A percentile compares a stretch with the other conserved stretches of the same genome.
These are phyloP conservation scores for Tausonia pullulans DNA, from an alignment of 1,284 basidiomycete species.

Conservation along the genomic window DNA sequence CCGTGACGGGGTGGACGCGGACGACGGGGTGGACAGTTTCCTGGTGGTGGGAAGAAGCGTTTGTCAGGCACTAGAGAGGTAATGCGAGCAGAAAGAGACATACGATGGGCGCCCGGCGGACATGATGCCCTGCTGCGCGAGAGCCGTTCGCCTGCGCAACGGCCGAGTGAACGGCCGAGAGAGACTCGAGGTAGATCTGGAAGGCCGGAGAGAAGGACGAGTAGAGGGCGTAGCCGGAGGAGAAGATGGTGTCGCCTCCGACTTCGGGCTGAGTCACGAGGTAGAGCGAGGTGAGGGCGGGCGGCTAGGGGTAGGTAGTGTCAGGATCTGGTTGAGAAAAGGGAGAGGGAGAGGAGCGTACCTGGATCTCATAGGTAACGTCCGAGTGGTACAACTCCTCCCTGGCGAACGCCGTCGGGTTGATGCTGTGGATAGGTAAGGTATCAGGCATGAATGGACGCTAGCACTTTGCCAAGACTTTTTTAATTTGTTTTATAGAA, in stretches of 20 bases:
- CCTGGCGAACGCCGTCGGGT: slow-evolving; percentile 29
- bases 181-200: slow-evolving; percentile 50
- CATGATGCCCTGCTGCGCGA: slow-evolving; percentile 38
- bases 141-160: slow-evolving; percentile 50
- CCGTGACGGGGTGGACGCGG: slow-evolving; percentile 28
- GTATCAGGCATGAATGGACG: neutral
- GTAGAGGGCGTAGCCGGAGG: slow-evolving; percentile 50
- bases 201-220: slow-evolving; percentile 58
- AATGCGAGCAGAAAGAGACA: neutral
- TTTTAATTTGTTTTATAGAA: neutral
- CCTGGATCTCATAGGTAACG: no score
- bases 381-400: slow-evolving; percentile 30
- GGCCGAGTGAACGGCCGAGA: slow-evolving; percentile 53
- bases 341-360: neutral
- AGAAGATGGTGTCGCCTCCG: slow-evolving; percentile 60
- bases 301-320: slow-evolving; percentile 11
- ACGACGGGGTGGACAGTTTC: slow-evolving; percentile 46
- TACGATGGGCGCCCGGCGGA: slow-evolving; percentile 55
- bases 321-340: slow-evolving; percentile 13
- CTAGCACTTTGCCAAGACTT: neutral
- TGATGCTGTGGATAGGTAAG: slow-evolving; percentile 46
- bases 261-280: slow-evolving; percentile 53
- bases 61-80: neutral
- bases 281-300: slow-evolving; percentile 57
- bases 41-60: neutral